Evolutionary conservation across 1,284 basidiomycete species (phyloP), one percentile per base, ranked within the genome.

Genomic region (Ganoderma leucocontextum): DNA sequence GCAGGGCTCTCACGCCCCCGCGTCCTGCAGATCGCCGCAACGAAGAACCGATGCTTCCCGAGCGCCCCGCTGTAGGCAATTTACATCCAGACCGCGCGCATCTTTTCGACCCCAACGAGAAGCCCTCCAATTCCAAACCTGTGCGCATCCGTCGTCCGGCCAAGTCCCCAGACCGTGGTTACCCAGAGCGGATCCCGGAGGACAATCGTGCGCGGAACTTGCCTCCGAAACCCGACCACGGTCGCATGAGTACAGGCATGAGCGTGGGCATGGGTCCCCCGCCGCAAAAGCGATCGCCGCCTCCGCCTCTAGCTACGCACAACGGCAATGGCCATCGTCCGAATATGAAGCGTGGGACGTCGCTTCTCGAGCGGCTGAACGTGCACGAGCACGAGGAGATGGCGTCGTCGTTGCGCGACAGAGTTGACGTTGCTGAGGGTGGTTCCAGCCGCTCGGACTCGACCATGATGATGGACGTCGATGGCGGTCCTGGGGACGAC

Each of bases 281-380:
- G 10, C 47, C 47, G 19, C 41, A 7, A 4, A 17, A 68, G n/a
- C 44, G 63, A 33, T 63, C 65, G 10, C 66, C 71, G 42, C 62
- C 52, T 10, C 52, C 68, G 17, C 55, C 66, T 79, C 80, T 38
- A 76, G 33, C n/a, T 4, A 15, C 8, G 33, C 60, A 44, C n/a
- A 38, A 63, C 52, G 52, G 29, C 12, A 81, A 60, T 79, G 81
- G 74, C 66, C 70, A 22, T 67, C 70, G 73, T 15, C 70, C 77
- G 10, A 72, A 76, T 29, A 80, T 80, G 61, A 76, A 75, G 17
- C 80, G 78, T 39, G 70, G 80, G 9, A 73, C 70, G 0, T 84
- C 82, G 0, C 72, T 84, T 29, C 70, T 84, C 38, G 83, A 83
- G 25, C 75, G 83, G 36, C 68, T 84, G 58, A 77, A 74, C n/a